Percentiles rank a stretch among this genome's conserved stretches.
phyloP scores from a whole-genome alignment of 805 yeast species.

The Wickerhamomyces rabaulensis region DNA sequence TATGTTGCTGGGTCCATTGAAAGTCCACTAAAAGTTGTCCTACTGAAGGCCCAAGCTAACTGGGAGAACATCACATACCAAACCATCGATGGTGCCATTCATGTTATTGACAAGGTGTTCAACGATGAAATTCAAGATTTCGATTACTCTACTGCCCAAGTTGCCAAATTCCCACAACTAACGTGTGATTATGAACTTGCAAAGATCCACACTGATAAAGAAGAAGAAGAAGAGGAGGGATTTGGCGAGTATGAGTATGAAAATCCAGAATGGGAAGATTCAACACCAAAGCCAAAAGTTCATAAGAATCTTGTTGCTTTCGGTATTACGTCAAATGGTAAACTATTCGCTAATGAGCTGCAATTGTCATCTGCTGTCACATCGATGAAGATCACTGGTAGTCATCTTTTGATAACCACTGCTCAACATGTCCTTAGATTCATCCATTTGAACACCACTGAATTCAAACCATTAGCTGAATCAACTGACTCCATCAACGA shows the following conservation, averaged over 20 bases:
- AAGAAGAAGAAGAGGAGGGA: conserved; percentile 22
- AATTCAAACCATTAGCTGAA: conserved; percentile 34
- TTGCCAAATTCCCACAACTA: conserved; percentile 60
- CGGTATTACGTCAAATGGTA: conserved; percentile 75
- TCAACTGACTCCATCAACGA: conserved; percentile 42
- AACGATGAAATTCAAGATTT: conserved; percentile 21
- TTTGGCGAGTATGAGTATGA: conserved; percentile 10
- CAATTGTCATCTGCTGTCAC: conserved; percentile 73
- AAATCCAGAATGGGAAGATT: conserved; percentile 4
- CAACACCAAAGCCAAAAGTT: conserved; percentile 10
- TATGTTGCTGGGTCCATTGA: conserved; percentile 36
- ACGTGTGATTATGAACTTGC: conserved; percentile 58
- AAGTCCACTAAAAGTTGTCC: conserved; percentile 44
- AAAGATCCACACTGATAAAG: conserved; percentile 17
- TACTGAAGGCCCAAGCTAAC: conserved; percentile 50
- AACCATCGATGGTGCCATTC: conserved; percentile 57
- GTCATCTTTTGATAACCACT: conserved; percentile 76
- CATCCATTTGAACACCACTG: conserved; percentile 53
- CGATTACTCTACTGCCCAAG: conserved; percentile 24
- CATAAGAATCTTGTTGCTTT: conserved; percentile 39
- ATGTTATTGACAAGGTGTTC: conserved; percentile 27
- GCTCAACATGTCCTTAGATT: conserved; percentile 82
- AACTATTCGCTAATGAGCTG: conserved; percentile 56
- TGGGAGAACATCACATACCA: conserved; percentile 51
- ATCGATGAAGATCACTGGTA: conserved; percentile 67